Conservation (phyloP, 2,329 filamentous ascomycete species). For the Fonsecaea monophora region DNA sequence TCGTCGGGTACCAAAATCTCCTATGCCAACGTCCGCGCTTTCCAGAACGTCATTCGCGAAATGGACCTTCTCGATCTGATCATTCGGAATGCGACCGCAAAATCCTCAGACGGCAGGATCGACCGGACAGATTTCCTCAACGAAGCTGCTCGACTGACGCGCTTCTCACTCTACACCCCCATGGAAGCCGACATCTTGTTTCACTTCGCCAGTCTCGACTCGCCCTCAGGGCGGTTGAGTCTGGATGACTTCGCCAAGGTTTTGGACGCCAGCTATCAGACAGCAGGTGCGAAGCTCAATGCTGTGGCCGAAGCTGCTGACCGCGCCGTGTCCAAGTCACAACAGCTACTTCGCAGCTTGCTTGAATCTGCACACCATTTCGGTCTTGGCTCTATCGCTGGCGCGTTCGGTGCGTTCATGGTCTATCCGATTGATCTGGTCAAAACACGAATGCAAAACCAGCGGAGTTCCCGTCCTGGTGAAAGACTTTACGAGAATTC, state of each 20-base stretch:
- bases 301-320: constrained; percentile 49
- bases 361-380: constrained; percentile 90
- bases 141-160: constrained; percentile 86
- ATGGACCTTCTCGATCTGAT: constrained; percentile 98
- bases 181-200: constrained; percentile 99
- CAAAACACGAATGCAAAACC: constrained; percentile 98
- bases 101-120: constrained; percentile 89
- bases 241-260: constrained; percentile 91
- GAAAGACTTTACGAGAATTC: constrained; percentile 96
- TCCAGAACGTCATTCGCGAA: constrained; percentile 96
- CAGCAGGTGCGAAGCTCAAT: constrained; percentile 60
- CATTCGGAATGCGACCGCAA: constrained; percentile 81
- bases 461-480: constrained; percentile 80
- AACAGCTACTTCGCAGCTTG: constrained; percentile 67
- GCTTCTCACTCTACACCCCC: constrained; percentile 94
- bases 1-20: constrained; percentile 90
- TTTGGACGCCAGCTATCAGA: constrained; percentile 89
- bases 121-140: constrained; percentile 93
- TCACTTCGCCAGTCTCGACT: constrained; percentile 93
- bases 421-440: constrained; percentile 98
- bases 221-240: constrained; percentile 82
- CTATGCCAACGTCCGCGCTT: constrained; percentile 95
- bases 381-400: constrained; percentile 82
- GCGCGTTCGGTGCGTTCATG: constrained; percentile 98
- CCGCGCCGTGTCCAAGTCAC: constrained; percentile 62